phyloP scores from a whole-genome alignment of 2,329 filamentous ascomycete species.

The Byssothecium circinans region DNA sequence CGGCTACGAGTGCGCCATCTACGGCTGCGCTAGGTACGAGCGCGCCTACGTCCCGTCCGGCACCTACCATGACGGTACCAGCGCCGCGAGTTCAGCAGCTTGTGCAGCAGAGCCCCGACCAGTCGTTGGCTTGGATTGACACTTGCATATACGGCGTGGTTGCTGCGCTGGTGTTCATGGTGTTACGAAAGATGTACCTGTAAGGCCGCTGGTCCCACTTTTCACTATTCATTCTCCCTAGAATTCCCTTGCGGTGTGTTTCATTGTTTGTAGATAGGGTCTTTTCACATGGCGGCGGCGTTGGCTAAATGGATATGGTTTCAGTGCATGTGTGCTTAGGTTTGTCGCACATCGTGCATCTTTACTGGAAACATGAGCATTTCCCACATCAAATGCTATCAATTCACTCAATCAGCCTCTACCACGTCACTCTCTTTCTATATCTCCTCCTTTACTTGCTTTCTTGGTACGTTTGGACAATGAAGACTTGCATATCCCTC shows the following conservation, averaged over 20 bases:
- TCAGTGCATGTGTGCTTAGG: not conserved
- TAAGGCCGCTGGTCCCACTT: not conserved
- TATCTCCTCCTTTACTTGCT: no score
- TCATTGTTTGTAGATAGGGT: not conserved
- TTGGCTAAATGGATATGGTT: not conserved
- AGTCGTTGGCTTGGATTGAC: conserved; percentile 75
- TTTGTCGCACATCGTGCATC: not conserved
- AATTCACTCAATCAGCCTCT: not conserved
- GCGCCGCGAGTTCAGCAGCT: conserved; percentile 18
- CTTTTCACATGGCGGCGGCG: not conserved
- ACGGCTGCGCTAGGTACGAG: not conserved
- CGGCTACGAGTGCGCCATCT: not conserved
- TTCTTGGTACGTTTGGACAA: no score
- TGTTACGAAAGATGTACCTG: conserved; percentile 55
- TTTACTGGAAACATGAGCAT: not conserved
- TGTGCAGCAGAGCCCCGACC: conserved; percentile 47
- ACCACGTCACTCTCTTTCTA: not conserved
- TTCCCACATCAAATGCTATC: not conserved
- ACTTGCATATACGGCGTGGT: conserved; percentile 74
- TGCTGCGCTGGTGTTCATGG: conserved; percentile 69
- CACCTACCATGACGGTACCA: conserved; percentile 19
- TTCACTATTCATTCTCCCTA: not conserved
- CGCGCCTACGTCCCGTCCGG: conserved; percentile 3
- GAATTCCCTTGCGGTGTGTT: not conserved
- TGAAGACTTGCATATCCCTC: no score